Conservation (phyloP, 2,329 filamentous ascomycete species). For the Magnaporthiopsis poae region DNA sequence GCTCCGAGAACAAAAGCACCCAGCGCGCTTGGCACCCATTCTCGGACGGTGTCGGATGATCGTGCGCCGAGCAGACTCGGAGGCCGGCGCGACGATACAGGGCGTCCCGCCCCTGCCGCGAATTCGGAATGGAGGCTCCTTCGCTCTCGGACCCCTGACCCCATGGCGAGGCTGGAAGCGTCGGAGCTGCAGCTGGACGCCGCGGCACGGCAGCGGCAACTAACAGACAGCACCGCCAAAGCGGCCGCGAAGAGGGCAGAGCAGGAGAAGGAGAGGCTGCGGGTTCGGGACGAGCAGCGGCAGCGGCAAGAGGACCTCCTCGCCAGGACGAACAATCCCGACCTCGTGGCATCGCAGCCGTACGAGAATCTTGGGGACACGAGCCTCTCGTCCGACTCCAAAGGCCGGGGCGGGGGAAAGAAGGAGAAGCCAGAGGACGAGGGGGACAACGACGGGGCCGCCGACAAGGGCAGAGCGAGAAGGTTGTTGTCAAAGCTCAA, state of each 20-base stretch:
- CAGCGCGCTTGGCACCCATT: neutral
- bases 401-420: neutral
- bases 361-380: neutral
- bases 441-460: neutral
- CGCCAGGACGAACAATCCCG: neutral
- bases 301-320: neutral
- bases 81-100: neutral
- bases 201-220: constrained; percentile 1
- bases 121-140: neutral
- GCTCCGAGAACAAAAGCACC: neutral
- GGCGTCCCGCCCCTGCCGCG: too few species aligned
- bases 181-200: neutral
- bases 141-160: neutral
- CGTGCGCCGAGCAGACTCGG: neutral
- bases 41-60: neutral
- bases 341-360: neutral
- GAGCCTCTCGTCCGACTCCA: neutral
- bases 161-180: neutral
- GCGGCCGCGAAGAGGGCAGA: constrained; percentile 1
- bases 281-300: neutral
- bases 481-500: constrained; percentile 3
- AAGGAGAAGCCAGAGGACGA: neutral
- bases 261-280: neutral
- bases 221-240: constrained; percentile 3
- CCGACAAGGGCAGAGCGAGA: neutral